A percentile compares a stretch with the other conserved stretches of the same genome.
phyloP scores from a whole-genome alignment of 2,329 filamentous ascomycete genomes.

The Colletotrichum sp. region DNA sequence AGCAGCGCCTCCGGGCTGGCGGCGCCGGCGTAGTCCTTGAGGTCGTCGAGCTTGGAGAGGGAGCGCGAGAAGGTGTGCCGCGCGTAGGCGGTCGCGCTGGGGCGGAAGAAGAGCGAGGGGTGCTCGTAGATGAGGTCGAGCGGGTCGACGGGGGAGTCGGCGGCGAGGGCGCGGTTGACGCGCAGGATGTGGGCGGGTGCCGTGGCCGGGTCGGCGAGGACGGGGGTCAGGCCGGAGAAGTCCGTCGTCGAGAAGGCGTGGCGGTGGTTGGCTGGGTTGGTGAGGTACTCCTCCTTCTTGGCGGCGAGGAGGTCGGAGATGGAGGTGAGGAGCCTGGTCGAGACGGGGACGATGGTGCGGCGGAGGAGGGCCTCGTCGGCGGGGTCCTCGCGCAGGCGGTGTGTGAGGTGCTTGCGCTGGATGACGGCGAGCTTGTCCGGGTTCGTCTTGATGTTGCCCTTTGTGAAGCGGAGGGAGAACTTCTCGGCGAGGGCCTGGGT shows the following conservation, averaged over 20 bases:
- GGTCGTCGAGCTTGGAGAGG: background rate
- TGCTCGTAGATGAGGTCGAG: constrained; percentile 11
- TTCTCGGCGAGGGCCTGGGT: constrained; percentile 73
- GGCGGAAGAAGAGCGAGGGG: constrained; percentile 22
- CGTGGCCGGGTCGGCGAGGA: background rate
- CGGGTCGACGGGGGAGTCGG: constrained; percentile 19
- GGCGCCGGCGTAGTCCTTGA: background rate
- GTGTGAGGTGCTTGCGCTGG: constrained; percentile 68
- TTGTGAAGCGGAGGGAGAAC: constrained; percentile 89
- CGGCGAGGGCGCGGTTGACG: constrained; percentile 12
- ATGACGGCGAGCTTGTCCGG: constrained; percentile 82
- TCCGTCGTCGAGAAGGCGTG: constrained; percentile 3
- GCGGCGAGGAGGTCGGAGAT: background rate
- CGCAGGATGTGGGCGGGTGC: constrained; percentile 5
- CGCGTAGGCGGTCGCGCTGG: background rate
- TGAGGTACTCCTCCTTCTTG: background rate
- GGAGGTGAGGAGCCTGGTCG: constrained; percentile 6
- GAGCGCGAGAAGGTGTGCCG: background rate
- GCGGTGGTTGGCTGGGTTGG: background rate
- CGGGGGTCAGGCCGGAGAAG: background rate
- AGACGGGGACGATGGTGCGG: constrained; percentile 9
- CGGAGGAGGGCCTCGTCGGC: constrained; percentile 8
- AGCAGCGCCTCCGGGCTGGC: background rate
- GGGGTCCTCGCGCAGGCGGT: constrained; percentile 30
- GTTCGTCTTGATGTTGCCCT: constrained; percentile 85